phyloP scores from a whole-genome alignment of 2,329 filamentous ascomycete genomes.

The Rutstroemia sp. region DNA sequence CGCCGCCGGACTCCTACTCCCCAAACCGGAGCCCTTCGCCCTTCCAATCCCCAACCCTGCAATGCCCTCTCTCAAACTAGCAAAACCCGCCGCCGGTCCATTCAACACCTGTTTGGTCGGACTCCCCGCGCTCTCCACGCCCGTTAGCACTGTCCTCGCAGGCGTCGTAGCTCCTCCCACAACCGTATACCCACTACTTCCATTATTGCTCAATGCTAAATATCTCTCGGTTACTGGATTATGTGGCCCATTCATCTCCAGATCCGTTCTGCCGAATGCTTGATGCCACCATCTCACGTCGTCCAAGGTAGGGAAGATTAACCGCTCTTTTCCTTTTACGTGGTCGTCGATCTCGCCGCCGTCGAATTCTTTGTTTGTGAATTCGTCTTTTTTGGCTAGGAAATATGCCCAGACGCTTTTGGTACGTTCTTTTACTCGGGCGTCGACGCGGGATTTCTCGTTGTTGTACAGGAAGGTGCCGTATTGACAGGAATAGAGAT shows the following conservation, averaged over 20 bases:
- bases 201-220: constrained; percentile 9
- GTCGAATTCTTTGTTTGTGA: constrained; percentile 76
- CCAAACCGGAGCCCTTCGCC: constrained; percentile 9
- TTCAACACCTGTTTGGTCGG: constrained; percentile 23
- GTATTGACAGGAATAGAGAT: constrained; percentile 93
- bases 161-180: background rate
- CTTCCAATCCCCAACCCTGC: constrained; percentile 36
- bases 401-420: constrained; percentile 96
- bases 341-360: constrained; percentile 65
- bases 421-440: constrained; percentile 61
- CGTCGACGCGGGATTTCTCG: constrained; percentile 77
- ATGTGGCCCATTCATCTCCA: constrained; percentile 80
- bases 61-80: constrained; percentile 38
- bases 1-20: constrained; percentile 21
- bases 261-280: constrained; percentile 75
- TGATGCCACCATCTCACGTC: constrained; percentile 94
- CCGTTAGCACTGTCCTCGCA: background rate
- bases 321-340: constrained; percentile 68
- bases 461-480: constrained; percentile 95
- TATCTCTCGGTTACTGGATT: constrained; percentile 38
- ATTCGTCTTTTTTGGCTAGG: constrained; percentile 70
- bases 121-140: background rate
- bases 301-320: constrained; percentile 70
- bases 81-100: constrained; percentile 31
- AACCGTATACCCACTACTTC: constrained; percentile 2